phyloP scores from a whole-genome alignment of 148 eudicot species.

The Nepenthes gracilis region DNA sequence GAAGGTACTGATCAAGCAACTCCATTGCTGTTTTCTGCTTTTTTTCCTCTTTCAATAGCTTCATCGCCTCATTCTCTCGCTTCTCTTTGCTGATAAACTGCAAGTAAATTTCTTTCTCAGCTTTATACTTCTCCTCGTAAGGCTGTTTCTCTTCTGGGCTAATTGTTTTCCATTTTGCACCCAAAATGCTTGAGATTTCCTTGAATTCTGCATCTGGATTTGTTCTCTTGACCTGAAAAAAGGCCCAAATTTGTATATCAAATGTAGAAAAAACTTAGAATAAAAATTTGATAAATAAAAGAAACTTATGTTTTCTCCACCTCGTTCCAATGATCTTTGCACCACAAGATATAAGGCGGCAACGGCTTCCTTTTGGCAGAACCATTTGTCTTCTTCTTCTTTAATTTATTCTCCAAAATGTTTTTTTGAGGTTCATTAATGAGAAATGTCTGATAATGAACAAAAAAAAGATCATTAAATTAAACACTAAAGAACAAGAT shows the following conservation, averaged over 20 bases:
- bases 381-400: slow-evolving; percentile 67
- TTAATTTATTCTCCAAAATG: slow-evolving; percentile 40
- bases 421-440: slow-evolving; percentile 35
- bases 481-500: not conserved
- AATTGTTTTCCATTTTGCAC: slow-evolving; percentile 71
- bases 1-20: slow-evolving; percentile 82
- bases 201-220: slow-evolving; percentile 79
- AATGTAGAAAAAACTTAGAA: not conserved
- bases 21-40: slow-evolving; percentile 88
- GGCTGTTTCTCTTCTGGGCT: slow-evolving; percentile 85
- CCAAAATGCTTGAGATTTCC: slow-evolving; percentile 68
- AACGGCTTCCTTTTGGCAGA: slow-evolving; percentile 56
- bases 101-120: slow-evolving; percentile 82
- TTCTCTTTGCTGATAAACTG: slow-evolving; percentile 64
- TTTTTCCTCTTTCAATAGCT: slow-evolving; percentile 75
- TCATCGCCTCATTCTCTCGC: slow-evolving; percentile 85
- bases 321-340: slow-evolving; percentile 95
- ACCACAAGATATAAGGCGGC: slow-evolving; percentile 69
- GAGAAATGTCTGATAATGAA: slow-evolving; percentile 36
- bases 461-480: not conserved
- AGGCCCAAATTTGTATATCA: not conserved
- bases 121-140: slow-evolving; percentile 74
- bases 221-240: slow-evolving; percentile 53
- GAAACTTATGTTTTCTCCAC: slow-evolving; percentile 11
- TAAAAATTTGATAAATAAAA: not conserved